Evolutionary conservation across 345 rosid species (phyloP).

Genomic region (Salix arbutifolia): DNA sequence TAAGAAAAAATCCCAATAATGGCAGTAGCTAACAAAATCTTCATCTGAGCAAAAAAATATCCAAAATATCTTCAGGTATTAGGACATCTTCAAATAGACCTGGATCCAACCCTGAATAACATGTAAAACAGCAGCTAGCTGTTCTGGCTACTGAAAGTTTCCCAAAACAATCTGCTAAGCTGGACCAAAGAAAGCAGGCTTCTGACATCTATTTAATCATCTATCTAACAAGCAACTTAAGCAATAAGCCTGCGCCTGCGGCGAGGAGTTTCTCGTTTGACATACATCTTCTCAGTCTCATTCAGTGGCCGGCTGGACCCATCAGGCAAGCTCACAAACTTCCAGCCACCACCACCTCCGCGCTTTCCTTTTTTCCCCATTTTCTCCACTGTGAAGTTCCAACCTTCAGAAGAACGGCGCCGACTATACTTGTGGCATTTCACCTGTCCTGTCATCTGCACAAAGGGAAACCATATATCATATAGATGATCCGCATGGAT

Average conservation of each 20-base stretch:
- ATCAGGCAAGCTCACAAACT: slow-evolving; percentile 83
- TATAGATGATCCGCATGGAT: not conserved
- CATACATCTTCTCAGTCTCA: slow-evolving; percentile 77
- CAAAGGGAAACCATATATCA: slow-evolving; percentile 10
- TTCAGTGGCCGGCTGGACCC: slow-evolving; percentile 83
- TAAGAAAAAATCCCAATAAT: not conserved
- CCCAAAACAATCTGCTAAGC: not conserved
- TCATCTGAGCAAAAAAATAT: not conserved
- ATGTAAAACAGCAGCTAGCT: not conserved
- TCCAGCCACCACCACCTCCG: slow-evolving; percentile 94
- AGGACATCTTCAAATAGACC: too few relatives aligned
- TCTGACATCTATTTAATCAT: not conserved
- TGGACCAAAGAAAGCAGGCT: slow-evolving; percentile 3
- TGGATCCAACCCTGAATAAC: not conserved
- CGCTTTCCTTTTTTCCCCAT: slow-evolving; percentile 74
- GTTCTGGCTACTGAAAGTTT: not conserved
- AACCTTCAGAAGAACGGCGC: slow-evolving; percentile 69
- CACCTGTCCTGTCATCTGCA: slow-evolving; percentile 72
- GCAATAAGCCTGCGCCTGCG: slow-evolving; percentile 72
- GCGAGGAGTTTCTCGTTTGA: slow-evolving; percentile 78
- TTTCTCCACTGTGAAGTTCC: slow-evolving; percentile 86
- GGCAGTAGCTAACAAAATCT: not conserved
- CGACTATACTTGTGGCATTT: slow-evolving; percentile 85
- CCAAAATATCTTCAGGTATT: not conserved
- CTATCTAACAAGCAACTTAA: not conserved